Base-by-base conservation (phyloP, 1,139 yeast genomes). In the Zygotorulaspora mrakii region DNA sequence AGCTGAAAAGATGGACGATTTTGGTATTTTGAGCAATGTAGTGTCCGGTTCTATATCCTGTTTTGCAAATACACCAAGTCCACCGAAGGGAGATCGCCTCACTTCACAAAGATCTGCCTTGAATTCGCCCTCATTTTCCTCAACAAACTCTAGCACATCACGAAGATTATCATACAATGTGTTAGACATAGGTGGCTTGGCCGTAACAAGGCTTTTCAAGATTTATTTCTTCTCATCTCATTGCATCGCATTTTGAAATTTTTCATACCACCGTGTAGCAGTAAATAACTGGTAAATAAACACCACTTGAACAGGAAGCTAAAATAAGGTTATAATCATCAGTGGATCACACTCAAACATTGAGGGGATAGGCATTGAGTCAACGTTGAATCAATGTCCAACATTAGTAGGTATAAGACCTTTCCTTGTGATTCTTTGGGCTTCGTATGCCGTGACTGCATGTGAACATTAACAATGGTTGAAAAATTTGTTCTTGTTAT, bases 11-110 rank as follows among this genome's bases (percentile, higher is more conserved):
- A 81, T 65, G 37, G 74, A 69, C 2, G 67, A 55, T 55, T 82
- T 82, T 5, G 62, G 65, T 1, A 66, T 49, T 37, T 71, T 57
- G 18, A 71, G 48, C 1, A 73, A 46, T 4, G 67, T 48, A 3
- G 57, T 54, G 8, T 62, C 69, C 10, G 60, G 59, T 7, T 59
- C 55, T 11, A 76, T 59, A 32, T 67, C 67, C 39, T 59, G 52
- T 31, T 60, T 61, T 5, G 83, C 78, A 59, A 82, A 84, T 1
- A 87, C 94, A 3, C 95, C 95, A 3, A 78, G 53, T 0, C 95
- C 95, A 2, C 89, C 87, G 5, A 67, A 48, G 5, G 64, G 53
- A 0, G 91, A 81, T 11, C 55, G 47, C 34, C 63, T 67, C 1
- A 82, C 64, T 20, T 67, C 69, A 32, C 82, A 59, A 11, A 68